Evolutionary conservation across 805 yeast genomes (phyloP).

Genomic region (Clavispora vitiphila): DNA sequence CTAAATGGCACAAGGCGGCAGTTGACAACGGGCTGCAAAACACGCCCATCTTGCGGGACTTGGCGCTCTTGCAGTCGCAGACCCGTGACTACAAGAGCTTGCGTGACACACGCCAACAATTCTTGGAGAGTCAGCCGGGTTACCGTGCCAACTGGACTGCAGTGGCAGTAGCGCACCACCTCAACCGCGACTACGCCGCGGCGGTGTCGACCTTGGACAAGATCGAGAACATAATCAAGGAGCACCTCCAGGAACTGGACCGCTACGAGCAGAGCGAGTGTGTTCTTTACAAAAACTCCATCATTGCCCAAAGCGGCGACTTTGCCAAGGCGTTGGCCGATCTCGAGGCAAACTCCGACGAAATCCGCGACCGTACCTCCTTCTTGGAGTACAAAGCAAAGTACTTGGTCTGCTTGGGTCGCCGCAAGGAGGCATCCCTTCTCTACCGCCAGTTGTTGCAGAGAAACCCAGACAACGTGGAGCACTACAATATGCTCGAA

Average conservation of each 20-base stretch:
- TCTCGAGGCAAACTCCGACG: conserved; percentile 47
- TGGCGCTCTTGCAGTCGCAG: conserved; percentile 76
- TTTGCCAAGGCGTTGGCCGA: conserved; percentile 58
- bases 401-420: conserved; percentile 54
- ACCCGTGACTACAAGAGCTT: conserved; percentile 65
- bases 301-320: conserved; percentile 61
- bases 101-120: conserved; percentile 58
- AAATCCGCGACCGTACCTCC: conserved; percentile 52
- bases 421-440: conserved; percentile 58
- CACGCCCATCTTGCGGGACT: conserved; percentile 73
- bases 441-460: conserved; percentile 65
- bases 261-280: conserved; percentile 79
- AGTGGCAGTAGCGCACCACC: conserved; percentile 78
- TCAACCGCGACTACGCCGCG: conserved; percentile 58
- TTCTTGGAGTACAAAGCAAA: conserved; percentile 64
- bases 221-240: conserved; percentile 71
- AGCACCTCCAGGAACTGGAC: conserved; percentile 61
- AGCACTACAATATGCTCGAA: conserved; percentile 66
- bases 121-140: conserved; percentile 71
- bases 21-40: conserved; percentile 74
- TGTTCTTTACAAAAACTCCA: conserved; percentile 62
- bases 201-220: conserved; percentile 70
- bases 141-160: conserved; percentile 89
- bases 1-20: conserved; percentile 71
- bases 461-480: conserved; percentile 78